Conservation (phyloP, 345 rosid genomes). For the Melaleuca quinquenervia region DNA sequence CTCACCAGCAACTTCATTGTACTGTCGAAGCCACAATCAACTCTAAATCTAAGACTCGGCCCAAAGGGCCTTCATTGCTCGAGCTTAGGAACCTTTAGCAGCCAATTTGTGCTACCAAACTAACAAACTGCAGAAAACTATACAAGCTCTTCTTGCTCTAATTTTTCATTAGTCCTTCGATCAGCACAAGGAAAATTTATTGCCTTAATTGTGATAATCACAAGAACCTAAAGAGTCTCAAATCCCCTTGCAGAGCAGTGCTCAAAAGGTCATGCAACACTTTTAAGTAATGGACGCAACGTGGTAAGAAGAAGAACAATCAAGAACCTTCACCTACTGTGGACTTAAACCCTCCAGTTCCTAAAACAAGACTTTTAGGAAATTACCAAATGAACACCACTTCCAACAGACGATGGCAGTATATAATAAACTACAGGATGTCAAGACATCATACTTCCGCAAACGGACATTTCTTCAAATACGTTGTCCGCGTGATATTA, state of each 20-base stretch:
- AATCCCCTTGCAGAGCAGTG: background rate
- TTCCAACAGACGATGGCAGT: background rate
- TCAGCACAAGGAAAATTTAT: background rate
- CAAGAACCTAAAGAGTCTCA: accelerated
- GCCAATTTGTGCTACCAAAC: background rate
- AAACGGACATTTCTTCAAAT: background rate
- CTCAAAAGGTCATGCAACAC: background rate
- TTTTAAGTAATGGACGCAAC: background rate
- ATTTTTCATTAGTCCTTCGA: background rate
- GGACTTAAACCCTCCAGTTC: background rate
- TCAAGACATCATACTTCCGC: background rate
- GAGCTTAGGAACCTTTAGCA: background rate
- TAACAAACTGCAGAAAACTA: background rate
- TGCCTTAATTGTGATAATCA: background rate
- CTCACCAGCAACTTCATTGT: background rate
- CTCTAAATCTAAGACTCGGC: background rate
- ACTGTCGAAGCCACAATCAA: too few species aligned
- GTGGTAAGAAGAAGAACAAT: background rate
- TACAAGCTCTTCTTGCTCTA: background rate
- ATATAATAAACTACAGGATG: background rate
- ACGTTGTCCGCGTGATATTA: background rate
- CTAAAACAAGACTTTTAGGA: background rate
- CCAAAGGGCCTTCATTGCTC: background rate
- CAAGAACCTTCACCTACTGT: background rate
- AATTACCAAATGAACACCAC: background rate